Base-by-base conservation (phyloP, 2,329 filamentous ascomycete species). In the Zymoseptoria tritici region DNA sequence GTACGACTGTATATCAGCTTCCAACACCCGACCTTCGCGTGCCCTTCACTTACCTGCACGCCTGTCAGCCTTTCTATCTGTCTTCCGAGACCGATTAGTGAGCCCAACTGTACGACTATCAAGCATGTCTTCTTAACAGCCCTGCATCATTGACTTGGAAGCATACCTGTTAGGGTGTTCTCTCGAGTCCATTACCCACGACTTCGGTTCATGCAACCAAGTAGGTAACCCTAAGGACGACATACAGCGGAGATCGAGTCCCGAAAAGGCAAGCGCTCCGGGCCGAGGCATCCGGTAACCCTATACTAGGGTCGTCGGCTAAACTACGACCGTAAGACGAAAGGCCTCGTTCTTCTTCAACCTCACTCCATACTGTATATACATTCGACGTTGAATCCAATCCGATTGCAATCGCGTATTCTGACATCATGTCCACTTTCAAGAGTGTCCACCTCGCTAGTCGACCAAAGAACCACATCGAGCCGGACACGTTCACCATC, bases 361-460 rank as follows among this genome's bases (percentile, higher is more conserved):
- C 36, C 13, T 46, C 36, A 46, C 36, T 46, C 6, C 36, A 46
- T 46, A 13, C 7, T 46, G 36, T n/a, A 46, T 16, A 46, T 9
- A 29, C 26, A 29, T 4, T 2, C 7, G 26, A 29, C 26, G 26
- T 29, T 29, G 26, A 22, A 2, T 22, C 4, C 21, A 22, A 22
- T 22, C 21, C 26, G 8, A 9, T 9, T 29, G 4, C 26, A 29
- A 9, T 4, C 7, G 36, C 13, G n/a, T 46, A 13, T 7, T 16
- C 36, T 3, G 16, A 46, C 5, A 46, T 13, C 36, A 46, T 46
- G 36, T 16, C 36, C 7, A 64, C 64, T 22, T 69, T 64, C 52
- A 67, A 64, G 58, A 62, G 64, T 4, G 57, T 69, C 42, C 66
- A 68, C 49, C 60, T 69, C 29, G 63, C 65, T 42, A 63, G 60